Evolutionary conservation across 345 rosid species (phyloP).

Genomic region (Syzygium oleosum): DNA sequence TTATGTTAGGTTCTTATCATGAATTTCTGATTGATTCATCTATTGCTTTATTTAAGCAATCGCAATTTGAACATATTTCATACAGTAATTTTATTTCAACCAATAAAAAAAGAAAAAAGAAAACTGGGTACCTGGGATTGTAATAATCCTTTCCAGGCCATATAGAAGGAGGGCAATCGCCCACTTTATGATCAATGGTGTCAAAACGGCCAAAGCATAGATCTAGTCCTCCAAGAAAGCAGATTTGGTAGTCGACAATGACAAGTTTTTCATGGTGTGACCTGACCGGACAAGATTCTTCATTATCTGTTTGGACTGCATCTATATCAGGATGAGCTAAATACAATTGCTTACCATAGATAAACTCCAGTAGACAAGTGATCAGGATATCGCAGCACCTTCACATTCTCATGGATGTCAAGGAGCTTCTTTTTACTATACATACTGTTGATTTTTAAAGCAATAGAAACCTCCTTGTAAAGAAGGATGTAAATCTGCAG

Average conservation of each 20-base stretch:
- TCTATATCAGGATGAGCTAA: not conserved
- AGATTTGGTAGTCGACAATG: conserved; percentile 66
- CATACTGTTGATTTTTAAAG: conserved; percentile 75
- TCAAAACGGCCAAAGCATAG: conserved; percentile 91
- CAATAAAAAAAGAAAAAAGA: not conserved
- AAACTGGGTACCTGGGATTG: conserved; percentile 61
- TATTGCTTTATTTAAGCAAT: not conserved
- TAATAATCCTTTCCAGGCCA: conserved; percentile 99
- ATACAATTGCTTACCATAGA: conserved; percentile 43
- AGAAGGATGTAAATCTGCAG: conserved; percentile 83
- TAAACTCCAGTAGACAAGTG: conserved; percentile 73
- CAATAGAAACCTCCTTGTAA: conserved; percentile 88
- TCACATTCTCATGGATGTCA: conserved; percentile 74
- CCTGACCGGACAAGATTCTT: conserved; percentile 25
- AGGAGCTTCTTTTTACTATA: conserved; percentile 77
- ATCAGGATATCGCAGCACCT: conserved; percentile 86
- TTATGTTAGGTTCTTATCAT: not conserved
- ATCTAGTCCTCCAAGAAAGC: conserved; percentile 92
- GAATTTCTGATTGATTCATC: not conserved
- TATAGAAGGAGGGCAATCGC: conserved; percentile 53
- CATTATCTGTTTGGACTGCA: not conserved
- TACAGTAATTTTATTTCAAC: not conserved
- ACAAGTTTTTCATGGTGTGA: conserved; percentile 96
- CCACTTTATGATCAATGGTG: conserved; percentile 62
- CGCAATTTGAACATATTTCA: not conserved